Evolutionary conservation across 176 grass and related monocot genomes (phyloP), one percentile per base, ranked within the genome.

Genomic region (Aegilops tauschii): DNA sequence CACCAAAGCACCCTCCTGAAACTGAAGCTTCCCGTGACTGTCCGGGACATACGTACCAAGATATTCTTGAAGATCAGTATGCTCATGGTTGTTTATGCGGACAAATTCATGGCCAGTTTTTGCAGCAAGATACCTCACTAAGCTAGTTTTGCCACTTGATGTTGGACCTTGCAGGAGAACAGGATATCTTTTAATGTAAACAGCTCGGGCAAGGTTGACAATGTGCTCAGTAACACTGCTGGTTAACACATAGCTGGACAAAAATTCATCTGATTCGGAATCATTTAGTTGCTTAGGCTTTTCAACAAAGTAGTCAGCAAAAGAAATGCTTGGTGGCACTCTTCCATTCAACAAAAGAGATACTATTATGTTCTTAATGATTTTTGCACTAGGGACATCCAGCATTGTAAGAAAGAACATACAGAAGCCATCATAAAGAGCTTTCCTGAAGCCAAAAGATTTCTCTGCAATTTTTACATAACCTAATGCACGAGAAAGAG

Each of bases 361-460:
- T 36, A 89, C 81, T 83, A 98, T 89, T 29, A 93, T 89, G 28
- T 91, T 89, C 8, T 89, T 83, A 77, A 98, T 95, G 65, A 98
- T 89, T 89, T 89, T 98, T 63, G 83, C 89, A 86, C 96, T 98
- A n/a, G 91, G 83, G 65, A 65, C 78, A 86, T 98, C 96, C 62
- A 98, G 82, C 85, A 92, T 88, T 80, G 96, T 95, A 90, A 95
- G 91, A 93, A 98, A 98, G 84, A 98, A 98, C 93, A 98, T 98
- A 81, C 93, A 94, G 88, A 98, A 98, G 9, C 96, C 96, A 94
- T 98, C 96, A 88, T 90, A 95, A 81, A 98, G 90, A 84, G 96
- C 88, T 90, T 92, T 95, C 73, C 80, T 85, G 69, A 95, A 86
- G 69, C 88, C 89, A 92, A 98, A 95, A n/a, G 80, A 69, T 86